A percentile compares a stretch with the other conserved stretches of the same genome.
phyloP scores from a whole-genome alignment of 176 grass and related monocot genomes.

The Cymbopogon citratus region DNA sequence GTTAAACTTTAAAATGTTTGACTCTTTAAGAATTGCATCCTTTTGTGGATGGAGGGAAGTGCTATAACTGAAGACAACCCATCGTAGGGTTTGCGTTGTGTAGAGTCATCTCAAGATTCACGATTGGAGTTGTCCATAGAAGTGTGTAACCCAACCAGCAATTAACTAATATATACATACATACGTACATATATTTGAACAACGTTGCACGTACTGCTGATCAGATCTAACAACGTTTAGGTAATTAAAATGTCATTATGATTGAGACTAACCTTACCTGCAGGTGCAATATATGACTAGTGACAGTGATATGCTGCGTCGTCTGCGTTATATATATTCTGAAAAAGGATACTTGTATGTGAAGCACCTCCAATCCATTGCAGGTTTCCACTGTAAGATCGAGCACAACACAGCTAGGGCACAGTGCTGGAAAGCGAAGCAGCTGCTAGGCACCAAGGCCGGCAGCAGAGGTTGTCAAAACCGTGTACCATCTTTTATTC shows the following conservation, averaged over 20 bases:
- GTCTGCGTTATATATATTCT: neutral
- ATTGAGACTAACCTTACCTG: neutral
- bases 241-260: neutral
- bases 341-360: conserved; percentile 2
- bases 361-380: conserved; percentile 22
- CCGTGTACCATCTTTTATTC: conserved; percentile 30
- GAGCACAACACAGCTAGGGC: conserved; percentile 11
- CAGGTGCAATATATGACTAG: neutral
- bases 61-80: neutral
- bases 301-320: conserved; percentile 11
- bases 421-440: conserved; percentile 32
- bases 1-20: too few species aligned
- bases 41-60: too few species aligned
- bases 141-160: neutral
- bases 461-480: conserved; percentile 21
- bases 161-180: neutral
- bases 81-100: neutral
- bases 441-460: conserved; percentile 50
- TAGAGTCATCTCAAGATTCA: neutral
- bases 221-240: neutral
- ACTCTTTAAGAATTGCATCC: too few species aligned
- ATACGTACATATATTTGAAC: neutral
- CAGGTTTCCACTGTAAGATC: neutral
- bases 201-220: neutral
- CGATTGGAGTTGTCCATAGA: neutral